A percentile compares a stretch with the other conserved stretches of the same genome.
Conservation (phyloP, 148 eudicot genomes). For the Beta vulgaris region DNA sequence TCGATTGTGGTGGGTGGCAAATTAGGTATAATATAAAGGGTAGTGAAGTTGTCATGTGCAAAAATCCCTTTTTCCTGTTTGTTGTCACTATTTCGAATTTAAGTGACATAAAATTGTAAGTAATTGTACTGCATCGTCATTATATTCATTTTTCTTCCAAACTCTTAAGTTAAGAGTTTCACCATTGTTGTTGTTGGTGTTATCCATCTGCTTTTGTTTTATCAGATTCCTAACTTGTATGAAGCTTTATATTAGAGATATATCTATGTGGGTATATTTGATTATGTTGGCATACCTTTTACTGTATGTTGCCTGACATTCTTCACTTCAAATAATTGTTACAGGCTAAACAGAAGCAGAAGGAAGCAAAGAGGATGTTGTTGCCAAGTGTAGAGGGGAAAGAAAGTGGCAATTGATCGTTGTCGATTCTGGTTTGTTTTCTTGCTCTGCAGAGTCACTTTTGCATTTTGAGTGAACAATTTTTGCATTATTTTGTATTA, state of each 20-base stretch:
- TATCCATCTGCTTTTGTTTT: background rate
- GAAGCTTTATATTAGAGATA: no score
- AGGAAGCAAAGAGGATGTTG: conserved; percentile 68
- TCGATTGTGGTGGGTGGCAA: no score
- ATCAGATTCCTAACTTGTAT: background rate
- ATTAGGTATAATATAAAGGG: background rate
- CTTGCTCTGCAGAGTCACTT: background rate
- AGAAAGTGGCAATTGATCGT: conserved; percentile 84
- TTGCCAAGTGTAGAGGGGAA: conserved; percentile 83
- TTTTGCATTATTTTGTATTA: background rate
- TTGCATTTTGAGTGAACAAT: background rate
- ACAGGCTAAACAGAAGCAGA: conserved; percentile 85
- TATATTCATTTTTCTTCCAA: background rate
- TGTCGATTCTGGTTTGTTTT: conserved; percentile 71
- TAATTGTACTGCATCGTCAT: background rate
- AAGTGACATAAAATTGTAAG: background rate
- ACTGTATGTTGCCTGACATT: background rate
- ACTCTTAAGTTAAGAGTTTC: background rate
- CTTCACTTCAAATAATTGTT: background rate
- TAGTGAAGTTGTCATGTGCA: no score
- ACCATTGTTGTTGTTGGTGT: background rate
- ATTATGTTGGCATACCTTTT: no score
- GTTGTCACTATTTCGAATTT: no score
- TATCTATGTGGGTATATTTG: no score
- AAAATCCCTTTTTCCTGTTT: no score